Evolutionary conservation across 2,329 filamentous ascomycete species (phyloP), one percentile per base, ranked within the genome.

Genomic region (Zymoseptoria ardabiliae): DNA sequence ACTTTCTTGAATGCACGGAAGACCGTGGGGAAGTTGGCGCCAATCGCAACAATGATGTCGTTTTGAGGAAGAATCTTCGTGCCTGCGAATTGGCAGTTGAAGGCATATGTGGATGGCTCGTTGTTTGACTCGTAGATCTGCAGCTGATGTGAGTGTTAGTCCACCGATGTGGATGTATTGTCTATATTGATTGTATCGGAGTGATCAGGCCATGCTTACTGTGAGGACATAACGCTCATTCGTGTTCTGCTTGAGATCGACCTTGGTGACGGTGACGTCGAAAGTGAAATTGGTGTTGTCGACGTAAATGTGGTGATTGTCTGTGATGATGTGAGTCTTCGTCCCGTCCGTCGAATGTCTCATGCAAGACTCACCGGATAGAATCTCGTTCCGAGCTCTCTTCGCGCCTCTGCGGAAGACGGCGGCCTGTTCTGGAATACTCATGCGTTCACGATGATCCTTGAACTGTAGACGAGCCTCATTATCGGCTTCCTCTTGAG

Each of bases 111-210:
- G 60, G 76, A 77, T 0, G 86, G 86, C 13, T 75, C 73, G 10
- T 79, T 75, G 61, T 83, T 79, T 4, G 85, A 87, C 71, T 90
- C 84, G 75, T 85, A 89, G 55, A 92, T 78, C 86, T 91, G 63
- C 28, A 70, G 59, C 56, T 67, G 61, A 61, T 63, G 64, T 66
- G 28, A 62, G 57, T 59, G 57, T 66, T 56, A 62, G 67, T 65
- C 41, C 10, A 35, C 22, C n/a, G 25, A 41, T 22, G 5, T 25
- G 19, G 48, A 28, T 17, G 22, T 23, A 19, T 48, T 22, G 53
- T 54, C 54, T 51, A 60, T 54, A 55, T 49, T 35, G 30, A 55
- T 49, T 35, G 30, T 30, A 30, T 45, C 4, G 17, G 22, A 49
- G 25, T 2, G 30, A 28, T 21, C 30, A 54, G 51, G 50, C 50